Percentiles rank a stretch among this genome's conserved stretches.
phyloP scores from a whole-genome alignment of 2,329 filamentous ascomycete species.

The Colletotrichum musae region DNA sequence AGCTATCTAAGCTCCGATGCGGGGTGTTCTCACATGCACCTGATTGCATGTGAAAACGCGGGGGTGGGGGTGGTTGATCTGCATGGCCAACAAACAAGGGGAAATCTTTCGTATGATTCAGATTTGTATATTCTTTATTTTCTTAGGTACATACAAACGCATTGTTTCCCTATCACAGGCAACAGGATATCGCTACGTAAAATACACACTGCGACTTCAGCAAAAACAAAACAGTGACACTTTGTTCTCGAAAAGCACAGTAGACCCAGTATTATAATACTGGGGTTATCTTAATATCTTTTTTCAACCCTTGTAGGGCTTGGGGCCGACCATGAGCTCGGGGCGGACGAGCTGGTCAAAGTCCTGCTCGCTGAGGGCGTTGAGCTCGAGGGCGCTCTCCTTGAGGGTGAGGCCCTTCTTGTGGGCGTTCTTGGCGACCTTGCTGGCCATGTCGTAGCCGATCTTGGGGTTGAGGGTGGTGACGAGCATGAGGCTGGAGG shows the following conservation, averaged over 20 bases:
- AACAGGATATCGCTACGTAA: conserved; percentile 40
- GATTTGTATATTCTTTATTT: not conserved
- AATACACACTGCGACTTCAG: conserved; percentile 23
- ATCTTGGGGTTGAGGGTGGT: conserved; percentile 98
- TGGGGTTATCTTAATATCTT: no score
- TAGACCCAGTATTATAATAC: not conserved
- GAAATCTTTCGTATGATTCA: not conserved
- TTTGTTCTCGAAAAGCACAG: conserved; percentile 10
- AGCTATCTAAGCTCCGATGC: conserved; percentile 2
- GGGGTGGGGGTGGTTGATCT: not conserved
- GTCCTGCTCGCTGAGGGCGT: conserved; percentile 89
- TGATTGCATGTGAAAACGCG: conserved; percentile 24
- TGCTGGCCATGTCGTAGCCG: conserved; percentile 96
- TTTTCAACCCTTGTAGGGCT: conserved; percentile 67
- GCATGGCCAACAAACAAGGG: not conserved
- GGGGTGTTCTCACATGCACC: conserved; percentile 18
- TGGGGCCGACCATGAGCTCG: conserved; percentile 94
- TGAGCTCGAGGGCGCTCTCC: conserved; percentile 92
- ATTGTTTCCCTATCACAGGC: conserved; percentile 32
- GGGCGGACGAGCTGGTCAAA: conserved; percentile 92
- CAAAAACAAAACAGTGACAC: not conserved
- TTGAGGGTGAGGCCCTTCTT: conserved; percentile 97
- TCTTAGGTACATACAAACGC: conserved; percentile 24
- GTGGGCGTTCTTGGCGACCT: conserved; percentile 98
- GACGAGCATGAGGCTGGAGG: conserved; percentile 91